Evolutionary conservation across 257 asterid species (phyloP).

Genomic region (Thymus quinquecostatus): DNA sequence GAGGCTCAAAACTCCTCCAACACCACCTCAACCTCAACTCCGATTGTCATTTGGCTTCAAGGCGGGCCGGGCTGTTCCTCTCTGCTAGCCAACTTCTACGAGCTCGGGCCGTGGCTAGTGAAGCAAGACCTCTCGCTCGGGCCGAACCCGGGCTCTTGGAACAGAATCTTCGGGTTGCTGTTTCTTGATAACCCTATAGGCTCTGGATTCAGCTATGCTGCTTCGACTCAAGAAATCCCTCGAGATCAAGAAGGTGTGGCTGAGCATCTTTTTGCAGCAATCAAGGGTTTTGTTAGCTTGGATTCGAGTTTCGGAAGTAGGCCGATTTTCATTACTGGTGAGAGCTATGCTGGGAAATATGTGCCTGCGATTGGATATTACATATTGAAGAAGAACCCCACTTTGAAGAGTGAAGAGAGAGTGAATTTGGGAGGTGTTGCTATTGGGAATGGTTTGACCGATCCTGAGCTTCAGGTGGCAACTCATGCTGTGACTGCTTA

Average conservation of each 20-base stretch:
- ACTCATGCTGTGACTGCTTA: slow-evolving; percentile 68
- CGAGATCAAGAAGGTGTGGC: slow-evolving; percentile 65
- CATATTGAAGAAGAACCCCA: slow-evolving; percentile 44
- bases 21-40: slow-evolving; percentile 45
- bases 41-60: slow-evolving; percentile 80
- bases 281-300: slow-evolving; percentile 48
- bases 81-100: slow-evolving; percentile 72
- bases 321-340: slow-evolving; percentile 71
- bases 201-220: slow-evolving; percentile 69
- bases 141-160: slow-evolving; percentile 72
- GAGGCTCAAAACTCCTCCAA: slow-evolving; percentile 51
- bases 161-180: slow-evolving; percentile 62
- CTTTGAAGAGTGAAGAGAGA: slow-evolving; percentile 32
- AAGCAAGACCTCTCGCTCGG: slow-evolving; percentile 38
- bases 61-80: slow-evolving; percentile 95
- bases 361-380: slow-evolving; percentile 72
- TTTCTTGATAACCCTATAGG: slow-evolving; percentile 91
- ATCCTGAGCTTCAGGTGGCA: slow-evolving; percentile 69
- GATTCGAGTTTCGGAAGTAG: slow-evolving; percentile 51
- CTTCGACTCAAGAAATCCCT: slow-evolving; percentile 65
- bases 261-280: slow-evolving; percentile 60
- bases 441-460: slow-evolving; percentile 79
- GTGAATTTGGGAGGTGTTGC: slow-evolving; percentile 78
- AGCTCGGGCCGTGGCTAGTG: slow-evolving; percentile 79
- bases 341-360: slow-evolving; percentile 86